Evolutionary conservation across 2,329 filamentous ascomycete genomes (phyloP), one percentile per base, ranked within the genome.

Genomic region (Penicillium sp.): DNA sequence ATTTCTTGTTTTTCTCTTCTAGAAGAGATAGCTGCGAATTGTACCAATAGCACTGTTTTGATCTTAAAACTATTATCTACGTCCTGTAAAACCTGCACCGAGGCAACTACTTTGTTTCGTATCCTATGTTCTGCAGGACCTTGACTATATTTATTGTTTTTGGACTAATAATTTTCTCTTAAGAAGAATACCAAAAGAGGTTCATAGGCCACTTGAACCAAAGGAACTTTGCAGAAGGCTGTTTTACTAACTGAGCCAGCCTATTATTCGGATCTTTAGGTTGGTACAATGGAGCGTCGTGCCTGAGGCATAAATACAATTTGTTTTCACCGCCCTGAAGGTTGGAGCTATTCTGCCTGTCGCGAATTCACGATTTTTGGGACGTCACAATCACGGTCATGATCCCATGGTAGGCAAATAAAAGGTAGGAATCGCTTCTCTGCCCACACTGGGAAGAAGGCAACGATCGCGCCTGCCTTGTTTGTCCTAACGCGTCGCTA

Each of bases 21-120:
- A 6, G 38, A 40, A 65, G 57, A 57, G 59, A 46, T 51, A 51
- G 43, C 45, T 55, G 57, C 43, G 57, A 59, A 62, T 45, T 70
- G 68, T 70, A 70, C 63, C 67, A 70, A 69, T 70, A 70, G 55
- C 62, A 66, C 61, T 62, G 10, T 62, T 58, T 58, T n/a, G 14
- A 51, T 52, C 55, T 60, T 49, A 45, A 51, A 22, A 26, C n/a
- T 13, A 42, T 51, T 33, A 25, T 51, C 51, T n/a, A 22, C 28
- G n/a, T 7, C 14, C 37, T 28, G 8, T 46, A 46, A 43, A 51
- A n/a, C 16, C 28, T 19, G 4, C 28, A 11, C 33, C 3, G 25
- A 13, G 51, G n/a, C 19, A 25, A 40, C 40, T 30, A 48, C 11
- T 7, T 33, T 2, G 28, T 2, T 6, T 48, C 26, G 45, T 16